A percentile compares a stretch with the other conserved stretches of the same genome.
phyloP scores from a whole-genome alignment of 164 flowering plant species.

The Berberis thunbergii region DNA sequence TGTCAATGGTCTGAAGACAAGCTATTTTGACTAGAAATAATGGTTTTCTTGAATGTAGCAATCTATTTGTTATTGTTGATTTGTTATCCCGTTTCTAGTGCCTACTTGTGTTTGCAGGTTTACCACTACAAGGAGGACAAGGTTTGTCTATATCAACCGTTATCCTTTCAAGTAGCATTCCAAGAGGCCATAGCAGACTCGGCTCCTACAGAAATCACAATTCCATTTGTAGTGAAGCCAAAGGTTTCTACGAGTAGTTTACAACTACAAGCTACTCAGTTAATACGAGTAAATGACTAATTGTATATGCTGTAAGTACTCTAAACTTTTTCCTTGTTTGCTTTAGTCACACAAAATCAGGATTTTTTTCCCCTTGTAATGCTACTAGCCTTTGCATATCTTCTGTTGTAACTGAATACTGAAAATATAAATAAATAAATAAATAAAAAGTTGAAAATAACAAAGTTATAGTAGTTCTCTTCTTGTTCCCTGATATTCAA shows the following conservation, averaged over 20 bases:
- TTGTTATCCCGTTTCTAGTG: slow-evolving; percentile 1
- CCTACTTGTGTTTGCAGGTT: slow-evolving; percentile 40
- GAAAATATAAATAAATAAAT: too few relatives aligned
- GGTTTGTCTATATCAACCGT: slow-evolving; percentile 71
- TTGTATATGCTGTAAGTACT: slow-evolving; percentile 8
- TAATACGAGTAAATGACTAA: slow-evolving; percentile 6
- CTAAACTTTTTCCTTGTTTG: not conserved
- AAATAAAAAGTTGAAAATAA: too few relatives aligned
- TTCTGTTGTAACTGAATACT: not conserved
- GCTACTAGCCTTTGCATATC: not conserved
- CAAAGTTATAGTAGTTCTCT: too few relatives aligned
- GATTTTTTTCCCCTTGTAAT: not conserved
- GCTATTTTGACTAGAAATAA: too few relatives aligned
- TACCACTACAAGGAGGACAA: slow-evolving; percentile 95
- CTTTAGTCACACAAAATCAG: too few relatives aligned
- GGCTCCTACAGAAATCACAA: too few relatives aligned
- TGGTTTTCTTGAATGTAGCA: too few relatives aligned
- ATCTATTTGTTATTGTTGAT: too few relatives aligned
- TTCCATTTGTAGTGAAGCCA: slow-evolving; percentile 22
- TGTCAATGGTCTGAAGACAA: too few relatives aligned
- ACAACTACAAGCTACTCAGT: slow-evolving; percentile 25
- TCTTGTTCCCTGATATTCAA: too few relatives aligned
- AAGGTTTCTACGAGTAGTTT: slow-evolving; percentile 30
- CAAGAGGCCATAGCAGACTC: too few relatives aligned
- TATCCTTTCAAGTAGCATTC: slow-evolving; percentile 39